These are phyloP conservation scores for Rhynchospora tenuis DNA, from an alignment of 176 grass and related monocot genomes.

Conservation along the genomic window DNA sequence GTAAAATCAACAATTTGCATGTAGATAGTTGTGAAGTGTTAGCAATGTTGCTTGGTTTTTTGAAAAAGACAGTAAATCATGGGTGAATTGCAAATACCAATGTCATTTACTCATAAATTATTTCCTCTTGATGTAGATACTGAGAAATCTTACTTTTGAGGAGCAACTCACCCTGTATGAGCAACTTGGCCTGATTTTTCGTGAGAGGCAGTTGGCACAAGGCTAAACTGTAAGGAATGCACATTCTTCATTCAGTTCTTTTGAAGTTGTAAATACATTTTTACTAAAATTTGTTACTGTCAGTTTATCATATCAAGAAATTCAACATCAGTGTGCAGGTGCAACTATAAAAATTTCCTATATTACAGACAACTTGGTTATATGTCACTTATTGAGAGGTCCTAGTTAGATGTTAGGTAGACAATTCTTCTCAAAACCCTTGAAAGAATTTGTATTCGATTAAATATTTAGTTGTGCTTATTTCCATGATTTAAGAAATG, in stretches of 20 bases:
- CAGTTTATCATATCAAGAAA: slow-evolving; percentile 5
- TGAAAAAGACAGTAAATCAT: neutral
- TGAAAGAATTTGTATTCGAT: neutral
- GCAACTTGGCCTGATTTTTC: slow-evolving; percentile 62
- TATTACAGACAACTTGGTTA: neutral
- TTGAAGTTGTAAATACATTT: slow-evolving; percentile 10
- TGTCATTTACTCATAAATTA: neutral
- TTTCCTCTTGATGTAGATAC: slow-evolving; percentile 24
- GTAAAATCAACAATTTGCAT: neutral
- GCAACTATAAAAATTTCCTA: neutral
- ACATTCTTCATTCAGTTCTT: slow-evolving; percentile 4
- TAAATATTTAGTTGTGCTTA: neutral
- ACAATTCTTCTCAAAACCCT: slow-evolving; percentile 5
- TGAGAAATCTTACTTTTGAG: slow-evolving; percentile 78
- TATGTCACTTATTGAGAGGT: neutral
- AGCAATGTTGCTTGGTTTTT: neutral
- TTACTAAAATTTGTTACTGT: slow-evolving; percentile 11
- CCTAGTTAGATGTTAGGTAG: slow-evolving; percentile 19
- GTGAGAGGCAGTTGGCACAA: slow-evolving; percentile 39
- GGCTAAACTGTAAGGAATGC: slow-evolving; percentile 31
- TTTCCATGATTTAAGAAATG: neutral
- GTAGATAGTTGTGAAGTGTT: neutral
- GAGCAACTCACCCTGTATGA: slow-evolving; percentile 79
- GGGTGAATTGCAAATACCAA: neutral
- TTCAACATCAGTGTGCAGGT: slow-evolving; percentile 5